Evolutionary conservation across 345 rosid genomes (phyloP).

Genomic region (Eutrema yunnanense): DNA sequence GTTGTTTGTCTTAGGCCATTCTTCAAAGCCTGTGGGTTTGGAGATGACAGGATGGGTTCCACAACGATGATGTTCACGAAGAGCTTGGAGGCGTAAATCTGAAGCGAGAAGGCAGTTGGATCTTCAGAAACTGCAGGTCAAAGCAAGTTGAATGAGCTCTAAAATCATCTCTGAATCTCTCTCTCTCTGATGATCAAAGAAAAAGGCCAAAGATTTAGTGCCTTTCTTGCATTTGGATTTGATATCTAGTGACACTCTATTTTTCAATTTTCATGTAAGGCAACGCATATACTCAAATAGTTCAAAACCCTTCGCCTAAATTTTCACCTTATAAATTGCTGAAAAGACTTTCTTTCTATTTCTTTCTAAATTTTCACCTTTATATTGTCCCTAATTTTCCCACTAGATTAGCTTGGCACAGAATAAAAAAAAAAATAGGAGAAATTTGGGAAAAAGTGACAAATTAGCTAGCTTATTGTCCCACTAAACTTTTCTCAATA

Average conservation of each 20-base stretch:
- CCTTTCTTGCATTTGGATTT: constrained; percentile 12
- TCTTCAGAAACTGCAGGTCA: not conserved
- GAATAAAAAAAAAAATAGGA: no score
- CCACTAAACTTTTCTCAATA: no score
- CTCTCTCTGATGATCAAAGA: constrained; percentile 8
- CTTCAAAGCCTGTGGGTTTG: constrained; percentile 85
- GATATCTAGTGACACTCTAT: not conserved
- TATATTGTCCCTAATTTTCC: no score
- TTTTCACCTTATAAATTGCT: no score
- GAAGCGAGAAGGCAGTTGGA: not conserved
- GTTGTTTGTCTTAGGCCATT: constrained; percentile 44
- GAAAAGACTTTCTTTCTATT: no score
- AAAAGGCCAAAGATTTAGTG: not conserved
- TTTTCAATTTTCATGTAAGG: not conserved
- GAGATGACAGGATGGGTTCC: constrained; percentile 72
- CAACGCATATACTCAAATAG: not conserved
- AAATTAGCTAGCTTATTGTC: no score
- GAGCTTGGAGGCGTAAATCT: constrained; percentile 5
- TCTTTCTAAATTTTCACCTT: no score
- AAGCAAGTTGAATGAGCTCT: constrained; percentile 9
- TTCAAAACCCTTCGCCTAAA: not conserved
- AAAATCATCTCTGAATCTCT: not conserved
- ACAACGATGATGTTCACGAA: constrained; percentile 80
- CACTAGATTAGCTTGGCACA: no score
- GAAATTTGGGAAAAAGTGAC: no score